Evolutionary conservation across 2,329 filamentous ascomycete genomes (phyloP).

Genomic region (Colletotrichum tamarilloi): DNA sequence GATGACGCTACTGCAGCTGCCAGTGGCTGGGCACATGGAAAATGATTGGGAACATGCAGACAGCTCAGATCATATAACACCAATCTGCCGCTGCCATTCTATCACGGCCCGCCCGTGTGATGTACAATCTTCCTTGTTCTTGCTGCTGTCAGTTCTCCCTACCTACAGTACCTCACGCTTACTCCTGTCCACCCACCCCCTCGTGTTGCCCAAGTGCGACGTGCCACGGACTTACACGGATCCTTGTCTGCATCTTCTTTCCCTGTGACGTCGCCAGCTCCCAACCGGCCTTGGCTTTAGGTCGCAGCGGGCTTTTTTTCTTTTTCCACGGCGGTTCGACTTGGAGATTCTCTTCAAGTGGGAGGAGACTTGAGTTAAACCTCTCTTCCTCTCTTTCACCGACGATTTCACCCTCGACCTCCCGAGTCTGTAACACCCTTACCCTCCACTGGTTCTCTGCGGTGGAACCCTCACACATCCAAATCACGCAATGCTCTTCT

Average conservation of each 20-base stretch:
- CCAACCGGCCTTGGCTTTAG: slow-evolving; percentile 6
- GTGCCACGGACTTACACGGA: slow-evolving; percentile 31
- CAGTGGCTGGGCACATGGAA: slow-evolving; percentile 30
- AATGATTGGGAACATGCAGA: slow-evolving; percentile 4
- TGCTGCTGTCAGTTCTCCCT: not conserved
- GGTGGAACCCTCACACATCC: not conserved
- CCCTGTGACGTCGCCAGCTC: slow-evolving; percentile 31
- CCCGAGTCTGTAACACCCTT: not conserved
- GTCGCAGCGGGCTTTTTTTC: not conserved
- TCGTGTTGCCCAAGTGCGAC: slow-evolving; percentile 16
- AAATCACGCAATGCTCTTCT: slow-evolving; percentile 29
- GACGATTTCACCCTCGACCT: not conserved
- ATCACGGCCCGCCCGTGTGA: slow-evolving; percentile 6
- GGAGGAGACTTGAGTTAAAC: not conserved
- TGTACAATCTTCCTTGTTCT: slow-evolving; percentile 5
- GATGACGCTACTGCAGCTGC: slow-evolving; percentile 36
- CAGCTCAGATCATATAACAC: slow-evolving; percentile 26
- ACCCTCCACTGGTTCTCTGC: not conserved
- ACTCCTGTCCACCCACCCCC: not conserved
- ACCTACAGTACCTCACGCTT: not conserved
- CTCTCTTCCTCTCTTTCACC: not conserved
- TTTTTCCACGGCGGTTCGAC: not conserved
- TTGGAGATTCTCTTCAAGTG: slow-evolving; percentile 19
- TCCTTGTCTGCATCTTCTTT: slow-evolving; percentile 11
- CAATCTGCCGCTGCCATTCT: slow-evolving; percentile 17